Evolutionary conservation across 129 eudicot species (phyloP).

Genomic region (Logfia minima): DNA sequence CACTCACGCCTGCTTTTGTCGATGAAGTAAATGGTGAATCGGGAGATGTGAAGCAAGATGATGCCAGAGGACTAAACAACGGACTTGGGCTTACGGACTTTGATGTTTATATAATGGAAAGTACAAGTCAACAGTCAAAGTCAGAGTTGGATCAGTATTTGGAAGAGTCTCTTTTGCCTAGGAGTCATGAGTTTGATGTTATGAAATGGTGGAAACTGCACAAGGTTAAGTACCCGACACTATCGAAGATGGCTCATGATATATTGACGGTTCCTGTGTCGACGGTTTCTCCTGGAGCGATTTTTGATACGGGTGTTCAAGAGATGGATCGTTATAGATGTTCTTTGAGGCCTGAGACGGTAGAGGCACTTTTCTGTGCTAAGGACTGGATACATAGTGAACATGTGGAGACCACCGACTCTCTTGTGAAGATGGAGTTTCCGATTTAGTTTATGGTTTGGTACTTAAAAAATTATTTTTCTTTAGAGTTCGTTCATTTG

Average conservation of each 20-base stretch:
- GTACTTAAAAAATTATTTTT: background rate
- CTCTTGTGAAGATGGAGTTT: constrained; percentile 55
- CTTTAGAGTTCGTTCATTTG: constrained; percentile 21
- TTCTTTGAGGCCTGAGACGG: constrained; percentile 67
- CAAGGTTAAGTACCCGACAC: constrained; percentile 67
- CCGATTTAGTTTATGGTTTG: constrained; percentile 46
- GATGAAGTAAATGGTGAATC: constrained; percentile 46
- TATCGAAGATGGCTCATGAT: constrained; percentile 85
- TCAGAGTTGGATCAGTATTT: constrained; percentile 76
- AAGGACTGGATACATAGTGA: constrained; percentile 66
- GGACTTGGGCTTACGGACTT: constrained; percentile 81
- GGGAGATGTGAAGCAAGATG: constrained; percentile 36
- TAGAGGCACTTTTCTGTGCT: constrained; percentile 79
- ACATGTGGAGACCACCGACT: constrained; percentile 23
- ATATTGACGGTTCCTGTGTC: constrained; percentile 67
- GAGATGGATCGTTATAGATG: constrained; percentile 71
- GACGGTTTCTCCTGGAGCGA: constrained; percentile 45
- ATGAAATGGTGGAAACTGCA: constrained; percentile 86
- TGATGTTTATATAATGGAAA: constrained; percentile 66
- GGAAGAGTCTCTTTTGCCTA: constrained; percentile 72
- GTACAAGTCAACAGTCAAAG: constrained; percentile 63
- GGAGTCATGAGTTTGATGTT: constrained; percentile 80
- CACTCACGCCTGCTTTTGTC: constrained; percentile 35
- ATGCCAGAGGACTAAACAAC: constrained; percentile 38
- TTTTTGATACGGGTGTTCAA: constrained; percentile 53